Conservation (phyloP, 345 rosid species). For the Eucalyptus curtisii region DNA sequence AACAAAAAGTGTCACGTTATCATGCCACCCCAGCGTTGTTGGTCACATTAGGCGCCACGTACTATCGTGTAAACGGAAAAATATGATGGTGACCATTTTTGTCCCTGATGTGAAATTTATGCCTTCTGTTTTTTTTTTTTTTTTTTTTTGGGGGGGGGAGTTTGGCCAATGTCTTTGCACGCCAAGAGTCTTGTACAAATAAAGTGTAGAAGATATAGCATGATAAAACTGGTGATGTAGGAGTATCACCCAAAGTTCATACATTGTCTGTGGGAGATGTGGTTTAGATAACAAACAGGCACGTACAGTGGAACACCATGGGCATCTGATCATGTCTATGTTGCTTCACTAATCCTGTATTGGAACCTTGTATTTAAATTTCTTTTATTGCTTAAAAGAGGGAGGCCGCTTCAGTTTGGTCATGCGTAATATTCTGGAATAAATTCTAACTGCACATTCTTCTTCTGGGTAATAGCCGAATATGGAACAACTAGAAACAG, state of each 20-base stretch:
- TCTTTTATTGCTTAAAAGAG: neutral
- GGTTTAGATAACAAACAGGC: neutral
- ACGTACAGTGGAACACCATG: neutral
- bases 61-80: neutral
- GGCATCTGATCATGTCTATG: neutral
- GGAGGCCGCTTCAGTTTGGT: neutral
- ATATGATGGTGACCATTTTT: neutral
- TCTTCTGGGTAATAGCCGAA: neutral
- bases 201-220: neutral
- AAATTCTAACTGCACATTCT: neutral
- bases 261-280: neutral
- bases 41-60: neutral
- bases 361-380: neutral
- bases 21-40: neutral
- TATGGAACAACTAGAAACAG: neutral
- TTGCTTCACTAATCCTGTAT: neutral
- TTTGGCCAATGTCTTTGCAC: neutral
- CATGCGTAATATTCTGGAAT: neutral
- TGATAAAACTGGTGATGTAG: neutral
- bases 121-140: neutral
- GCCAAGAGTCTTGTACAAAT: neutral
- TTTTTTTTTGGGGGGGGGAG: accelerated
- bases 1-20: neutral
- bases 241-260: neutral
- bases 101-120: neutral